Percentiles rank a stretch among this genome's conserved stretches.
These are phyloP conservation scores for Populus hybrid DNA, from an alignment of 441 rosid species.

Conservation along the genomic window DNA sequence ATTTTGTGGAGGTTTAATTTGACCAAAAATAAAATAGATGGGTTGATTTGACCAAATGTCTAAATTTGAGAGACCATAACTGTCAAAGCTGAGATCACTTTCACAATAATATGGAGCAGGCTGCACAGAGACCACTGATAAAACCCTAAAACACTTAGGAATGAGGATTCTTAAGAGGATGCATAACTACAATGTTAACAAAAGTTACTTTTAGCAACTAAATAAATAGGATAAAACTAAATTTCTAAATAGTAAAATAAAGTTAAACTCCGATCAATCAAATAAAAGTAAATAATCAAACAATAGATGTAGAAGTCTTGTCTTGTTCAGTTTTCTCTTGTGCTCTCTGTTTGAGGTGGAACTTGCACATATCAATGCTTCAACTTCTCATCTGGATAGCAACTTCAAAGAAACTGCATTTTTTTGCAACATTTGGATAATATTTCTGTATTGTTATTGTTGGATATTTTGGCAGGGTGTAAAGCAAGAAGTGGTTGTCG, in stretches of 20 bases:
- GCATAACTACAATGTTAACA: background rate
- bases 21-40: background rate
- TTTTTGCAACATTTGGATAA: background rate
- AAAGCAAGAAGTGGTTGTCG: conserved; percentile 85
- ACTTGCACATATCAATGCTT: background rate
- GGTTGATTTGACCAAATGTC: background rate
- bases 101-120: background rate
- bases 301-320: background rate
- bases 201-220: background rate
- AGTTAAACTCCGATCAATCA: background rate
- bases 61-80: background rate
- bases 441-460: background rate
- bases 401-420: background rate
- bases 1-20: too few species aligned
- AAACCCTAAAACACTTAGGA: background rate
- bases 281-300: too few species aligned
- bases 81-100: background rate
- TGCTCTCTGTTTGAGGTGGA: background rate
- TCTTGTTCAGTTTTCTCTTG: background rate
- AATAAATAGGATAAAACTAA: background rate
- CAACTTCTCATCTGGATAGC: conserved; percentile 1
- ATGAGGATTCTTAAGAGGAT: background rate
- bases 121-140: background rate
- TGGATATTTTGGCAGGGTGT: conserved; percentile 52
- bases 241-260: too few species aligned